These are phyloP conservation scores for Neopestalotiopsis clavispora DNA, from an alignment of 2,329 filamentous ascomycete genomes.

Conservation along the genomic window DNA sequence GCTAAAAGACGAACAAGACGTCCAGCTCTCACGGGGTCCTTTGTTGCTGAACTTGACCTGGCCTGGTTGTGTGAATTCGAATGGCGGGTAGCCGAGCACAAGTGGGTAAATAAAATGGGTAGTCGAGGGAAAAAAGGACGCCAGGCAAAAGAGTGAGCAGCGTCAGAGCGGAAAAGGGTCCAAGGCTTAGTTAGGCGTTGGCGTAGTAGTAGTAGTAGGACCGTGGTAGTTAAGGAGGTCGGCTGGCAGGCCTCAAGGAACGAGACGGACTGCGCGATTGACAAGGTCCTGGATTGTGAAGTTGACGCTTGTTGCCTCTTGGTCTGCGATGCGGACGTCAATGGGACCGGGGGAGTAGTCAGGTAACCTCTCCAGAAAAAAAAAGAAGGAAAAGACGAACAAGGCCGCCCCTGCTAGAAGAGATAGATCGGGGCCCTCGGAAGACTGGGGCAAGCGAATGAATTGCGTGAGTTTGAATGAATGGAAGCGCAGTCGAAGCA, in stretches of 20 bases:
- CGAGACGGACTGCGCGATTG: not conserved
- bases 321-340: not conserved
- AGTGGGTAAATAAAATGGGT: slow-evolving; percentile 11
- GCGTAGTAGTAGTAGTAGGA: too few species aligned
- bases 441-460: not conserved
- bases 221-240: too few species aligned
- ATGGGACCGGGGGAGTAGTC: not conserved
- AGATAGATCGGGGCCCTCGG: slow-evolving; percentile 21
- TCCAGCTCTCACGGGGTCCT: not conserved
- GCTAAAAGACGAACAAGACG: not conserved
- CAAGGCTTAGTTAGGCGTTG: too few species aligned
- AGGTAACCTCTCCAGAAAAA: not conserved
- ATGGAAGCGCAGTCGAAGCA: slow-evolving; percentile 29
- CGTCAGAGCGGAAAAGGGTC: not conserved
- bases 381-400: not conserved
- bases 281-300: not conserved
- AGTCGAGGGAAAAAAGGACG: not conserved
- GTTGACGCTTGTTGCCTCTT: not conserved
- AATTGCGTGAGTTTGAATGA: slow-evolving; percentile 26
- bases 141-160: not conserved
- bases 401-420: not conserved
- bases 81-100: not conserved
- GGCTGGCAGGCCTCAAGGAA: not conserved
- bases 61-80: not conserved
- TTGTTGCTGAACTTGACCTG: not conserved